Evolutionary conservation across 1,284 basidiomycete genomes (phyloP).

Genomic region (Porodaedalea pini): DNA sequence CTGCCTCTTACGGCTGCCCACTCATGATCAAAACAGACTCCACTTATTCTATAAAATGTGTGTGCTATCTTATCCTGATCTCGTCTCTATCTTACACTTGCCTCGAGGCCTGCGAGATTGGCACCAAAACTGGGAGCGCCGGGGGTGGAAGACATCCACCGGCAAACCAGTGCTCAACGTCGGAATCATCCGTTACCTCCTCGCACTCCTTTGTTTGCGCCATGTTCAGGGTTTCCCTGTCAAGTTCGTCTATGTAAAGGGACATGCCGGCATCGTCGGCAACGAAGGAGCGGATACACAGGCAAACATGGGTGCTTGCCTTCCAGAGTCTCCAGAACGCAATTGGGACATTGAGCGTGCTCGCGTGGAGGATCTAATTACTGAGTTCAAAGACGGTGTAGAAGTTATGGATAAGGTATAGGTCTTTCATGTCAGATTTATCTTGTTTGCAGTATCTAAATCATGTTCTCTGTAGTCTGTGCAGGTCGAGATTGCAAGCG

Average conservation of each 20-base stretch:
- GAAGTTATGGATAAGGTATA: slow-evolving; percentile 10
- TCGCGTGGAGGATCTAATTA: neutral
- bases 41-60: slow-evolving; percentile 70
- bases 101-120: slow-evolving; percentile 57
- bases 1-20: slow-evolving; percentile 48
- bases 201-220: slow-evolving; percentile 50
- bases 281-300: slow-evolving; percentile 77
- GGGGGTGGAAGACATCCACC: slow-evolving; percentile 45
- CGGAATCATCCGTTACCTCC: slow-evolving; percentile 59
- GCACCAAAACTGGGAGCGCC: slow-evolving; percentile 58
- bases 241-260: slow-evolving; percentile 62
- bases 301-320: slow-evolving; percentile 53
- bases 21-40: slow-evolving; percentile 76
- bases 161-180: slow-evolving; percentile 63
- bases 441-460: neutral
- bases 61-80: slow-evolving; percentile 19
- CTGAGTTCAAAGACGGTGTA: neutral
- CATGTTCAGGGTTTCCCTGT: slow-evolving; percentile 48
- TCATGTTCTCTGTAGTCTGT: neutral
- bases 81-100: neutral
- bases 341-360: slow-evolving; percentile 46
- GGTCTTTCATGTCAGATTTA: neutral
- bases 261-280: slow-evolving; percentile 66
- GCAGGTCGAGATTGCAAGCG: neutral
- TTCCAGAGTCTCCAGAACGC: slow-evolving; percentile 33